phyloP scores from a whole-genome alignment of 2,329 filamentous ascomycete genomes.

The Claviceps sp. region DNA sequence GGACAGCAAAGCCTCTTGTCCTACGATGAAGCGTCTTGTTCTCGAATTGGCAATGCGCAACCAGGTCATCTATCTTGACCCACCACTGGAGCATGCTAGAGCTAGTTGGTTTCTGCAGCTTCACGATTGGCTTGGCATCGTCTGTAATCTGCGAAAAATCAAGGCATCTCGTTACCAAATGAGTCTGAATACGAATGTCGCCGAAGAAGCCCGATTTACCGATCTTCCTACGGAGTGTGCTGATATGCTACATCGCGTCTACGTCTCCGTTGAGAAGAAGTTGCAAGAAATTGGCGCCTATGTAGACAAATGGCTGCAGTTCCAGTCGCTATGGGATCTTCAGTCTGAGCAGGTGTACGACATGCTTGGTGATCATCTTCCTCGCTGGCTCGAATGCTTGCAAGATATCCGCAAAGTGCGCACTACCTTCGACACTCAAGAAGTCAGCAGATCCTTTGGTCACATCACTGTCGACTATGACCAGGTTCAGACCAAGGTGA shows the following conservation, averaged over 20 bases:
- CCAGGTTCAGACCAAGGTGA: constrained; percentile 96
- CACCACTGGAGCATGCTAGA: constrained; percentile 79
- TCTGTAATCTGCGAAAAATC: constrained; percentile 86
- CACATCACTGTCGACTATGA: constrained; percentile 95
- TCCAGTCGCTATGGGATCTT: constrained; percentile 96
- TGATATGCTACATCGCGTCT: constrained; percentile 64
- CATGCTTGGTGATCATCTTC: constrained; percentile 77
- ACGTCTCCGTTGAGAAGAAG: constrained; percentile 72
- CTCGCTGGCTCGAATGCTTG: constrained; percentile 87
- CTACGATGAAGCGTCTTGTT: constrained; percentile 58
- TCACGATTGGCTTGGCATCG: constrained; percentile 83
- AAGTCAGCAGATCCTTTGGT: constrained; percentile 83
- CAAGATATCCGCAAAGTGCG: constrained; percentile 94
- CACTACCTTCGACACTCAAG: constrained; percentile 92
- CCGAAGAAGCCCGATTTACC: constrained; percentile 61
- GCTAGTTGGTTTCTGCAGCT: constrained; percentile 90
- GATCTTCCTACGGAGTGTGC: constrained; percentile 77
- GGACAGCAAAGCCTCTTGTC: constrained; percentile 36
- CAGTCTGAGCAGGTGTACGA: constrained; percentile 94
- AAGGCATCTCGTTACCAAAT: constrained; percentile 94
- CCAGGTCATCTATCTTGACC: constrained; percentile 92
- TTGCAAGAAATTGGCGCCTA: constrained; percentile 68
- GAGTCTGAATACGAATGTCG: constrained; percentile 54
- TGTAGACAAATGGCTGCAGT: constrained; percentile 96
- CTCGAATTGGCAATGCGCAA: constrained; percentile 97